Conservation (phyloP, 148 eudicot species). For the Vaccinium macrocarpon region DNA sequence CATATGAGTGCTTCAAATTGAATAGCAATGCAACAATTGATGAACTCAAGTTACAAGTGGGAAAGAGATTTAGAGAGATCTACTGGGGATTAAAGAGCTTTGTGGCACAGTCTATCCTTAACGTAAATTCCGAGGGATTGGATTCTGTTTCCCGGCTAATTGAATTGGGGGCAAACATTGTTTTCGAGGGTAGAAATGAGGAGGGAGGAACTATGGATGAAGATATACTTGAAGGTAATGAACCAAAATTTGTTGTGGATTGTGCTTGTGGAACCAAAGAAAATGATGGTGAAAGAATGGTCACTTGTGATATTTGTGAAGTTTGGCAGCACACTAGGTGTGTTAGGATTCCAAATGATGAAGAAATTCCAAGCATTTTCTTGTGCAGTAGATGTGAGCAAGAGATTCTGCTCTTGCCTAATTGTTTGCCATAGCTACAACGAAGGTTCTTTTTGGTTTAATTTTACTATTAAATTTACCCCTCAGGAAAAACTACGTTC, state of each 20-base stretch:
- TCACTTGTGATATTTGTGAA: conserved; percentile 87
- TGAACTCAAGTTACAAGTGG: conserved; percentile 58
- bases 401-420: conserved; percentile 59
- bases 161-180: conserved; percentile 43
- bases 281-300: conserved; percentile 92
- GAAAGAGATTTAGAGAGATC: conserved; percentile 49
- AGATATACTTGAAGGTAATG: conserved; percentile 24
- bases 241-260: conserved; percentile 36
- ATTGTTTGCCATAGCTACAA: conserved; percentile 34
- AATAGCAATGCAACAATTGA: conserved; percentile 37
- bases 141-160: conserved; percentile 39
- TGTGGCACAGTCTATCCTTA: conserved; percentile 33
- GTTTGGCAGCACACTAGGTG: conserved; percentile 91
- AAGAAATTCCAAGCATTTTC: conserved; percentile 73
- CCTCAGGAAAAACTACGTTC: neutral
- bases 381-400: conserved; percentile 79
- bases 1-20: conserved; percentile 44
- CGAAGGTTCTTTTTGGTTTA: neutral
- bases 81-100: conserved; percentile 61
- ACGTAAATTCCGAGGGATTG: conserved; percentile 26
- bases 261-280: conserved; percentile 80
- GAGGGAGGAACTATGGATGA: conserved; percentile 2
- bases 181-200: conserved; percentile 40
- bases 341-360: conserved; percentile 61
- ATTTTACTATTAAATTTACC: neutral